phyloP scores from a whole-genome alignment of 176 grass and related monocot species.

The Cenchrus fungigraminus region DNA sequence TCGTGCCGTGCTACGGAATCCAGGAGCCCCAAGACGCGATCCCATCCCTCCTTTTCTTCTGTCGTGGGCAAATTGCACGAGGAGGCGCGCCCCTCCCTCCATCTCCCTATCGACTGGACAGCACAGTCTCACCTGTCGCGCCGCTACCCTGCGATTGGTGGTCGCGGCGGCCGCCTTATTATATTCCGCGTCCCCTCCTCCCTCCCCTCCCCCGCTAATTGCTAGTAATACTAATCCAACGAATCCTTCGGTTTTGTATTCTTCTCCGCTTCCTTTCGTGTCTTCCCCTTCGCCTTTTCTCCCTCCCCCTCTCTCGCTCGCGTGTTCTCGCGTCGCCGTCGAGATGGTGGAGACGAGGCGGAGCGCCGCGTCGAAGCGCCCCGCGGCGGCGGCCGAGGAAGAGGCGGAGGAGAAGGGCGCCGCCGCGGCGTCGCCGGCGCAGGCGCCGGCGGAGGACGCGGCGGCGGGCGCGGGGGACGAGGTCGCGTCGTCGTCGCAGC shows the following conservation, averaged over 20 bases:
- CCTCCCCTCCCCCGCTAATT: too few relatives aligned
- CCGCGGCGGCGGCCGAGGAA: constrained; percentile 26
- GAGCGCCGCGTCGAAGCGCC: constrained; percentile 58
- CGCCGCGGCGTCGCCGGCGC: constrained; percentile 26
- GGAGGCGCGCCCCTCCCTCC: too few relatives aligned
- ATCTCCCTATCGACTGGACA: background rate
- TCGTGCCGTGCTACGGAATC: background rate
- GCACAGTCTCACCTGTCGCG: constrained; percentile 48
- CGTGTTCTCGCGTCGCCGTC: constrained; percentile 52
- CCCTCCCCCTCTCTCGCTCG: constrained; percentile 1
- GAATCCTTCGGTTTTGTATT: constrained; percentile 27
- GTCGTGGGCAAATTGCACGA: background rate
- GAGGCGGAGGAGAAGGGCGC: constrained; percentile 39
- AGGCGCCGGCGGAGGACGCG: constrained; percentile 13
- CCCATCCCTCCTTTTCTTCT: background rate
- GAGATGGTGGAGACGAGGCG: constrained; percentile 60
- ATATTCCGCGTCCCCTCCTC: constrained; percentile 1
- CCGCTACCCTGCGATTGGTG: constrained; percentile 7
- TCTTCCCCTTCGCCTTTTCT: constrained; percentile 26
- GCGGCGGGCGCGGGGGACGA: background rate
- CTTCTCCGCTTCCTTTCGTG: constrained; percentile 32
- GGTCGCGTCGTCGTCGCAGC: constrained; percentile 44
- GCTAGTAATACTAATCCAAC: constrained; percentile 34
- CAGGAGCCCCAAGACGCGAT: background rate
- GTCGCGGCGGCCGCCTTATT: constrained; percentile 16